phyloP scores from a whole-genome alignment of 306 rosid species.

The Rubus parviflorus region DNA sequence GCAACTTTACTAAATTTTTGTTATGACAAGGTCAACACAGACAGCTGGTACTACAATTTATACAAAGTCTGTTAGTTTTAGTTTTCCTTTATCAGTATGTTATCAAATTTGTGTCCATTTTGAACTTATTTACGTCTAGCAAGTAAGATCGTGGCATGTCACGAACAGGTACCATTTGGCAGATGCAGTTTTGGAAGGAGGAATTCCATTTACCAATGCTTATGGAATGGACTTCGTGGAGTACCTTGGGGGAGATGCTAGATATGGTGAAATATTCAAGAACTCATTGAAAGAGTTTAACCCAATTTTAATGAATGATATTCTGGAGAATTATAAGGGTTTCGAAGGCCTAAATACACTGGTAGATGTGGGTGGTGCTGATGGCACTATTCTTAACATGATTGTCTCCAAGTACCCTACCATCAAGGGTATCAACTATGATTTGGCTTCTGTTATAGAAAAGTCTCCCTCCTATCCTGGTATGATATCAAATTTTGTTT shows the following conservation, averaged over 20 bases:
- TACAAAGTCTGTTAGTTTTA: not conserved
- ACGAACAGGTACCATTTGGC: conserved; percentile 24
- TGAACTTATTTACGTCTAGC: not conserved
- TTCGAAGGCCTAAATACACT: conserved; percentile 27
- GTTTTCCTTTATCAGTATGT: not conserved
- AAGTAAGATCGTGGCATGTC: not conserved
- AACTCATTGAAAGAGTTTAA: conserved; percentile 24
- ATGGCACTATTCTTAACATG: conserved; percentile 25
- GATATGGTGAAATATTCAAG: conserved; percentile 14
- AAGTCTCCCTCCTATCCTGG: conserved; percentile 22
- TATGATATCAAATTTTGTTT: not conserved
- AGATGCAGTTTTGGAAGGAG: conserved; percentile 34
- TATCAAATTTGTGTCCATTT: not conserved
- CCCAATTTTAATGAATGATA: conserved; percentile 2
- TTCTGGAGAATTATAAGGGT: conserved; percentile 16
- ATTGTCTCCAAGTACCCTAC: conserved; percentile 32
- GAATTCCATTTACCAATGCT: conserved; percentile 20
- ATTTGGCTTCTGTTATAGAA: conserved; percentile 21
- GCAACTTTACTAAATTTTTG: not conserved
- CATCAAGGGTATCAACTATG: conserved; percentile 33
- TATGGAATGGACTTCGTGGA: conserved; percentile 19
- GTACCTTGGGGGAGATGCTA: conserved; percentile 13
- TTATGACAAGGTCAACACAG: conserved; percentile 17
- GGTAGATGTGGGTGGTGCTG: conserved; percentile 30
- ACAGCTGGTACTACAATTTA: conserved; percentile 13